Evolutionary conservation across 2,329 filamentous ascomycete genomes (phyloP), one percentile per base, ranked within the genome.

Genomic region (Fusarium subtropicale): DNA sequence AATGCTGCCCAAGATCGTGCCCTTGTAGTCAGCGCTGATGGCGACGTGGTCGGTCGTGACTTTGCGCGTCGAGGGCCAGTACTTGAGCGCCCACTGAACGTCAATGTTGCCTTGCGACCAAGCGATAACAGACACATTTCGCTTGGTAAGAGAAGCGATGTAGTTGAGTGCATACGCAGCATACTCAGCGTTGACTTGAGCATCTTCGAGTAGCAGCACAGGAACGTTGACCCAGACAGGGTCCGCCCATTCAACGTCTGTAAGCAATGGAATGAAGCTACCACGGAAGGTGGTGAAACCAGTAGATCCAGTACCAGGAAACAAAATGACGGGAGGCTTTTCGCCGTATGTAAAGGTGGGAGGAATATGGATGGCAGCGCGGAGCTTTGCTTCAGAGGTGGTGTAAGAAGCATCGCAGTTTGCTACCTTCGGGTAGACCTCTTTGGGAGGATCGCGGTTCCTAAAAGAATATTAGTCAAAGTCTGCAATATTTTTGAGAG

Each of bases 31-130:
- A 3, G 59, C 50, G 31, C 60, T 64, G 12, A 64, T 57, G 11
- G 60, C 50, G 1, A 64, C 50, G 3, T 64, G 59, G 4, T 64
- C 59, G 3, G 44, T 24, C 10, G 60, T 57, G 7, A 45, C 18
- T 10, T 64, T 45, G 7, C 42, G 51, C 1, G 59, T 64, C 2
- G 60, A 64, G 1, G 60, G 60, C 60, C 60, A 64, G n/a, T 64
- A 64, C 22, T 64, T 64, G n/a, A 64, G 38, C 3, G 60, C 59
- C 60, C 59, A 64, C 18, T 64, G 60, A 2, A 60, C 13, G 2
- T 64, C 26, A 2, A 64, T 57, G 5, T 64, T 64, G 1, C 59
- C 60, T 18, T 64, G 60, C 1, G 60, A 64, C 60, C 60, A 64
- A 6, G 30, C 60, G 2, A 64, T 50, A 0, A 64, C 31, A 11